Evolutionary conservation across 2,329 filamentous ascomycete species (phyloP), one percentile per base, ranked within the genome.

Genomic region (Colletotrichum cuscutae): DNA sequence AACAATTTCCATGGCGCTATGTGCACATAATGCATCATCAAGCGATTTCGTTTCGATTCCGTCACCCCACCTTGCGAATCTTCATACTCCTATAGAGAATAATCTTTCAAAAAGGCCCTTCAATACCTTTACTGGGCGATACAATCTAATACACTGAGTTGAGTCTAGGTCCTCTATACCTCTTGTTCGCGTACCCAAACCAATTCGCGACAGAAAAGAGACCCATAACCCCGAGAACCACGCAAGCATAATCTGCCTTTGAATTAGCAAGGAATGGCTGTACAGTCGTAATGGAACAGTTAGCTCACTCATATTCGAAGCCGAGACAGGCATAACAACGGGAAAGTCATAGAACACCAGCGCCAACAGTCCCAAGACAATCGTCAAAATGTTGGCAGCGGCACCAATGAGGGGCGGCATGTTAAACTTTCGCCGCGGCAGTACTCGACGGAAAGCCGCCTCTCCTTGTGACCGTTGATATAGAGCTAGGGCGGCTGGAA

Each of bases 341-440:
- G 69, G 69, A 3, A 72, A 72, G 3, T 69, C 26, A 8, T 64
- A 72, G 5, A 69, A 72, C 7, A 69, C n/a, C 13, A 72, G 5
- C 2, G 69, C 65, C 24, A 72, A 4, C 1, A 64, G 1, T 53
- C 69, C 69, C 5, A 59, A 12, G 5, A 61, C 65, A 1, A 69
- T 37, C 2, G 69, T 72, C 42, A 72, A 15, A 2, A 42, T 8
- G n/a, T 72, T 72, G 37, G 65, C 59, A 28, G 54, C 5, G 9
- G 22, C 24, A 2, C 69, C 69, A 2, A 60, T 5, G 2, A 35
- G 19, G 4, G 26, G 19, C 4, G 69, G 69, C 30, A 72, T 19
- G 9, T 5, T 63, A 8, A 69, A 72, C 4, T 19, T 64, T 11
- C 59, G 54, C 11, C 53, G 37, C 2, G 69, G 65, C 2, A 72